These are phyloP conservation scores for Bidens hawaiensis DNA, from an alignment of 140 eudicot species.

Conservation along the genomic window DNA sequence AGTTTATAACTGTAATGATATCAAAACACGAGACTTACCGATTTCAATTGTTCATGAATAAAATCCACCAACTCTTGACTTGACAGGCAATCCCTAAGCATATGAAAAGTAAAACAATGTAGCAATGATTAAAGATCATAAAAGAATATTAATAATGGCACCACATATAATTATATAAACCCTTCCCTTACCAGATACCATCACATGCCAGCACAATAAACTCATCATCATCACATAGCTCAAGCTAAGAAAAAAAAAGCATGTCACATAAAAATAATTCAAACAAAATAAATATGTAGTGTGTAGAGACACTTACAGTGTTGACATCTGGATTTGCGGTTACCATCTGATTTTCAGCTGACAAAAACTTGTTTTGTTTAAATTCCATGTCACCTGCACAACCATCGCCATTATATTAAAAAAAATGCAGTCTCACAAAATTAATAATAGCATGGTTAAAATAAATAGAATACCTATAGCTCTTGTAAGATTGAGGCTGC, in stretches of 20 bases:
- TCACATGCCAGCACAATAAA: slow-evolving; percentile 95
- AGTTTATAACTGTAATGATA: background rate
- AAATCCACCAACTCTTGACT: slow-evolving; percentile 87
- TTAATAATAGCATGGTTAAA: background rate
- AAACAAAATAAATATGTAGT: background rate
- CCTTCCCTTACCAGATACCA: slow-evolving; percentile 93
- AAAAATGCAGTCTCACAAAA: no score
- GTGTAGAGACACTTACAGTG: slow-evolving; percentile 41
- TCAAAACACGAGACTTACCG: slow-evolving; percentile 39
- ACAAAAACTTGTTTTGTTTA: slow-evolving; percentile 93
- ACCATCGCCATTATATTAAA: background rate
- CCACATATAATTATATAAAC: background rate
- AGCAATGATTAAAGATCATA: background rate
- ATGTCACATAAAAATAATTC: background rate
- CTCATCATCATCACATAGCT: slow-evolving; percentile 92
- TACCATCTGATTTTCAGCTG: slow-evolving; percentile 88
- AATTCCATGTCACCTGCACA: slow-evolving; percentile 96
- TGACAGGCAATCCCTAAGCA: slow-evolving; percentile 86
- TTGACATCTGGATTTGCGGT: slow-evolving; percentile 95
- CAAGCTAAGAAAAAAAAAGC: slow-evolving; percentile 43
- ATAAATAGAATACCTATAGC: slow-evolving; percentile 61
- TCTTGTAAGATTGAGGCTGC: slow-evolving; percentile 89
- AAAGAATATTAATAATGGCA: background rate
- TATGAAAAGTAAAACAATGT: slow-evolving; percentile 8
- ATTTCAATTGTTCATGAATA: slow-evolving; percentile 59